Conservation (phyloP, 768 basidiomycete genomes). For the Leccinum barrowsii region DNA sequence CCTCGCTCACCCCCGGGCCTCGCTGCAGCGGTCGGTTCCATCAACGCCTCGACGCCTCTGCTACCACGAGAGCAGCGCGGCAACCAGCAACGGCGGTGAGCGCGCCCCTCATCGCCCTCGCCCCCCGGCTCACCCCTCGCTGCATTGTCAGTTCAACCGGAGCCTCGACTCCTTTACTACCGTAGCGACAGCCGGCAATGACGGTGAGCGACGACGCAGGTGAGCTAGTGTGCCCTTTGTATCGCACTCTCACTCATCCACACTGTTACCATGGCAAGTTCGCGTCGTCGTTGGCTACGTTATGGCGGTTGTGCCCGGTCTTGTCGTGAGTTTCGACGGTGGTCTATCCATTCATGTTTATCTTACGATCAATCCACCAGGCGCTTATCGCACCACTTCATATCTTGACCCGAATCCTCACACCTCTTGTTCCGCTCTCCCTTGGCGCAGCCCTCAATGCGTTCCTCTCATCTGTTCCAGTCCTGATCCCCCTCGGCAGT, state of each 20-base stretch:
- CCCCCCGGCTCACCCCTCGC: too few species aligned
- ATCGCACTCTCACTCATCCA: neutral
- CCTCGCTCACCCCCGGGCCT: too few species aligned
- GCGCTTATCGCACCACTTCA: slow-evolving; percentile 67
- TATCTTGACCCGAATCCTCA: slow-evolving; percentile 72
- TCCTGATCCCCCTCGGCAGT: slow-evolving; percentile 24
- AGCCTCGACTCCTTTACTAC: too few species aligned
- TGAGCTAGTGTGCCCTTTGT: slow-evolving; percentile 2
- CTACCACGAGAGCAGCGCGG: too few species aligned
- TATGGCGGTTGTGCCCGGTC: slow-evolving; percentile 18
- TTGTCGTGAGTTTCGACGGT: slow-evolving; percentile 16
- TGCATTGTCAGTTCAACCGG: too few species aligned
- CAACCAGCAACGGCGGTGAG: too few species aligned
- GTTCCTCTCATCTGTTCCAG: slow-evolving; percentile 18
- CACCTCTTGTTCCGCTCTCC: slow-evolving; percentile 64
- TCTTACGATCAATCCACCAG: slow-evolving; percentile 33
- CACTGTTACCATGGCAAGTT: slow-evolving; percentile 1
- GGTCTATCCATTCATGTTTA: neutral
- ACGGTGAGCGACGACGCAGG: neutral
- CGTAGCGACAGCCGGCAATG: too few species aligned
- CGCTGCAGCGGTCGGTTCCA: too few species aligned
- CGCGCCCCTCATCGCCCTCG: too few species aligned
- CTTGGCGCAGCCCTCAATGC: slow-evolving; percentile 45
- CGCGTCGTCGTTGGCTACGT: slow-evolving; percentile 14
- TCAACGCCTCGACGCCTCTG: too few species aligned